Base-by-base conservation (phyloP, 139 green algal species). In the Chlorella vulgaris region DNA sequence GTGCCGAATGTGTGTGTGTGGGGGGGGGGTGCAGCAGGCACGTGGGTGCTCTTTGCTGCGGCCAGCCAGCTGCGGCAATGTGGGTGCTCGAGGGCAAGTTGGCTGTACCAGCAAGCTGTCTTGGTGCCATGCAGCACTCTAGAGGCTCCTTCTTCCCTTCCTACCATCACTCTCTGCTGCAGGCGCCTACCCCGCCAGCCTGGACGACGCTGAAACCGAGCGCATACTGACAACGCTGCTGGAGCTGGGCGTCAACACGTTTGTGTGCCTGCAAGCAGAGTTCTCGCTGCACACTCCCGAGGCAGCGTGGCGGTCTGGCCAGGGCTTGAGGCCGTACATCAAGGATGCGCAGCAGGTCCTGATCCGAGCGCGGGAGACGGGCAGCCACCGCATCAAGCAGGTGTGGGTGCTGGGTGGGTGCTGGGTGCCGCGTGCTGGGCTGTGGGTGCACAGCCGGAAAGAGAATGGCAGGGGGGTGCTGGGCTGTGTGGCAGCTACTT, bases 241-340 rank as follows among this genome's bases (percentile, higher is more conserved):
- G n/a, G 87, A 93, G 81, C 82, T 94, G 24, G 93, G 93, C 29
- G 86, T 96, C 2, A 93, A 92, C 79, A 94, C 90, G 0, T 96
- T 96, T 74, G 93, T 96, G 15, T 96, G 93, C 83, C 78, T 96
- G 19, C 93, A 96, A 88, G 92, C 92, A 15, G 93, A 96, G 63
- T 92, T 96, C 4, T 91, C 87, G 55, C 47, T 96, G 35, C 88
- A 93, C 55, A 90, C 88, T 2, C 86, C 90, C 10, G 92, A 96
- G 62, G 71, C 84, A 33, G 78, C 78, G 2, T 96, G 93, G 93
- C 84, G 92, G 2, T 66, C 82, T 19, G 89, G 89, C 6, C 88
- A 92, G 81, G 83, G 89, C 13, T 84, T 96, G n/a, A 85, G 93
- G 36, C 91, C 92, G 6, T 96, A 96, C 83, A 93, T 96, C 51